These are phyloP conservation scores for Hymenoscyphus albidus DNA, from an alignment of 2,329 filamentous ascomycete genomes.

Conservation along the genomic window DNA sequence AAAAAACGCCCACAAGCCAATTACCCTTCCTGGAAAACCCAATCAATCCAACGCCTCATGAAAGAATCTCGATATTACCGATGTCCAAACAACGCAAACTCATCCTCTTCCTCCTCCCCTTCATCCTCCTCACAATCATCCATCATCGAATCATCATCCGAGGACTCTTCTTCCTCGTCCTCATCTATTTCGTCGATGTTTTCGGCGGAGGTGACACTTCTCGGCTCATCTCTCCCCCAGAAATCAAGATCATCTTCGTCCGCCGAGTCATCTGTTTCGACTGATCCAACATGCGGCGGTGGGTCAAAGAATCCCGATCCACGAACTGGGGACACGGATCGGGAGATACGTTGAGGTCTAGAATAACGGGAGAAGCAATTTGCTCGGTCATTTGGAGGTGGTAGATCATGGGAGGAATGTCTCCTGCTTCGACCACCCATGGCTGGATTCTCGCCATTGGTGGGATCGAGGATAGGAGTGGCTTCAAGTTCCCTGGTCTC, in stretches of 20 bases:
- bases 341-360: constrained; percentile 28
- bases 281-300: constrained; percentile 35
- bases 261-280: constrained; percentile 45
- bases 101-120: constrained; percentile 44
- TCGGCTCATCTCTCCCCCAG: constrained; percentile 45
- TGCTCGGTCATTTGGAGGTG: constrained; percentile 11
- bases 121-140: constrained; percentile 39
- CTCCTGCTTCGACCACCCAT: constrained; percentile 25
- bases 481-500: constrained; percentile 26
- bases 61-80: constrained; percentile 33
- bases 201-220: constrained; percentile 28
- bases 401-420: constrained; percentile 31
- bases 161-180: constrained; percentile 39
- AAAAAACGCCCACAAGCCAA: not conserved
- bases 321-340: constrained; percentile 35
- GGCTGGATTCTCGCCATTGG: constrained; percentile 18
- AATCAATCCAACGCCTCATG: not conserved
- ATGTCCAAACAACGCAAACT: constrained; percentile 51
- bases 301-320: constrained; percentile 30
- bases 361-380: constrained; percentile 28
- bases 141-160: constrained; percentile 24
- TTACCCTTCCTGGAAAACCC: not conserved
- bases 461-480: constrained; percentile 17
- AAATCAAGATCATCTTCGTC: constrained; percentile 49
- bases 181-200: constrained; percentile 29